Conservation (phyloP, 305 asterid genomes). For the Solanum hybrid region DNA sequence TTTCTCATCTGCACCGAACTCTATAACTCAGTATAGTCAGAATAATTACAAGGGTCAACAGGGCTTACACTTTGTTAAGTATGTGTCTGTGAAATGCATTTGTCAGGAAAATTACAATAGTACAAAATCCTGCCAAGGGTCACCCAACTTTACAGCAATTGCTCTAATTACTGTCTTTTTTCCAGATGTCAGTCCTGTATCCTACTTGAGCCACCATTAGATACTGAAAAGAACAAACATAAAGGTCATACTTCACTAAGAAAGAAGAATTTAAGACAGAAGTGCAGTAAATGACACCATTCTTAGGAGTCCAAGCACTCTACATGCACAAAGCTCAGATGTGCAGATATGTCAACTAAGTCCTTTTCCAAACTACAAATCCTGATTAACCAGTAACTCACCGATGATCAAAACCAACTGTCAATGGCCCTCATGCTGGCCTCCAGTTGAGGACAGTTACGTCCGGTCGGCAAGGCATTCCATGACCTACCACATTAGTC, state of each 20-base stretch:
- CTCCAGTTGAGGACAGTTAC: conserved; percentile 58
- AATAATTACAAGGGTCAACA: conserved; percentile 6
- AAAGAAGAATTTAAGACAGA: neutral
- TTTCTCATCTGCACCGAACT: neutral
- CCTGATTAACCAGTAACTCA: conserved; percentile 14
- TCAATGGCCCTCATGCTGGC: conserved; percentile 37
- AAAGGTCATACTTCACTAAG: neutral
- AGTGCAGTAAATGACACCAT: neutral
- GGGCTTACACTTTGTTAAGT: conserved; percentile 13
- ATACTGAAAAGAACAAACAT: conserved; percentile 2
- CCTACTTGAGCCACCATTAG: conserved; percentile 11
- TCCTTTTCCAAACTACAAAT: neutral
- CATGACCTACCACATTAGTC: conserved; percentile 38
- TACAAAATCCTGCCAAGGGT: conserved; percentile 9
- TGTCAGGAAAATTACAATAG: conserved; percentile 7
- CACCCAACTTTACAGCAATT: conserved; percentile 11
- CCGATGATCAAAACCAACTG: conserved; percentile 19
- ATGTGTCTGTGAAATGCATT: conserved; percentile 9
- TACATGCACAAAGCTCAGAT: conserved; percentile 1
- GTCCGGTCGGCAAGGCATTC: conserved; percentile 60
- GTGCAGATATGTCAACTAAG: neutral
- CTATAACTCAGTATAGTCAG: neutral
- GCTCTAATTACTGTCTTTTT: neutral
- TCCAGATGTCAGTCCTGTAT: conserved; percentile 3
- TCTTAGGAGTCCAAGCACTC: neutral